phyloP scores from a whole-genome alignment of 1,139 yeast species.

The Suhomyces atakaporum region DNA sequence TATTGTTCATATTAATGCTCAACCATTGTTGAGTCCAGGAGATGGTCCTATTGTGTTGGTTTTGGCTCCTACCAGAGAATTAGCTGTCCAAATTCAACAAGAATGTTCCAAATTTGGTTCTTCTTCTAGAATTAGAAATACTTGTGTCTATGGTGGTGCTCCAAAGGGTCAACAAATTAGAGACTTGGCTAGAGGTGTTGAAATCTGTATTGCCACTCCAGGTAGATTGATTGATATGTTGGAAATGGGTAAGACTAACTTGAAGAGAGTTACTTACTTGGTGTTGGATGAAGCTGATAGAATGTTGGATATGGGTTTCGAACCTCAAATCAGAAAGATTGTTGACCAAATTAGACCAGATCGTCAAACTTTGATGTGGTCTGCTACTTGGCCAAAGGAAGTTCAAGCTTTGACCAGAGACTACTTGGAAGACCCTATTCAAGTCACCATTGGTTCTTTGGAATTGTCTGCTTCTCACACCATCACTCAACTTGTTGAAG shows the following conservation, averaged over 20 bases:
- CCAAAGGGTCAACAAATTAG: slow-evolving; percentile 97
- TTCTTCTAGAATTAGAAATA: slow-evolving; percentile 90
- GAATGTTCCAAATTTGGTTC: slow-evolving; percentile 95
- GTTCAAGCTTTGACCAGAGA: slow-evolving; percentile 91
- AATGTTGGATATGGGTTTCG: slow-evolving; percentile 97
- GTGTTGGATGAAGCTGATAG: slow-evolving; percentile 97
- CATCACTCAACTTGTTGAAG: slow-evolving; percentile 91
- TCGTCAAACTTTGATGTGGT: slow-evolving; percentile 99
- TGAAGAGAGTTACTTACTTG: slow-evolving; percentile 93
- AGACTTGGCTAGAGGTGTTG: slow-evolving; percentile 92
- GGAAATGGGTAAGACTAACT: slow-evolving; percentile 91
- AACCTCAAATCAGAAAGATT: slow-evolving; percentile 93
- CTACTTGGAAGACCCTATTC: slow-evolving; percentile 89
- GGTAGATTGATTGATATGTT: slow-evolving; percentile 98
- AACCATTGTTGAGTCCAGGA: slow-evolving; percentile 87
- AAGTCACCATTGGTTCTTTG: slow-evolving; percentile 93
- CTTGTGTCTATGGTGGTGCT: slow-evolving; percentile 99
- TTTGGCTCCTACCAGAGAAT: slow-evolving; percentile 97
- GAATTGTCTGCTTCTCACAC: slow-evolving; percentile 96
- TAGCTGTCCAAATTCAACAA: slow-evolving; percentile 95
- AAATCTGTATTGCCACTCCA: slow-evolving; percentile 95
- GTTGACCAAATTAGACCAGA: slow-evolving; percentile 96
- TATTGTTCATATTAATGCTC: slow-evolving; percentile 97
- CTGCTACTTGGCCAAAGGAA: slow-evolving; percentile 99
- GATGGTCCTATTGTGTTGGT: slow-evolving; percentile 98